Evolutionary conservation across 1,284 basidiomycete species (phyloP).

Genomic region (Austroboletus niveus): DNA sequence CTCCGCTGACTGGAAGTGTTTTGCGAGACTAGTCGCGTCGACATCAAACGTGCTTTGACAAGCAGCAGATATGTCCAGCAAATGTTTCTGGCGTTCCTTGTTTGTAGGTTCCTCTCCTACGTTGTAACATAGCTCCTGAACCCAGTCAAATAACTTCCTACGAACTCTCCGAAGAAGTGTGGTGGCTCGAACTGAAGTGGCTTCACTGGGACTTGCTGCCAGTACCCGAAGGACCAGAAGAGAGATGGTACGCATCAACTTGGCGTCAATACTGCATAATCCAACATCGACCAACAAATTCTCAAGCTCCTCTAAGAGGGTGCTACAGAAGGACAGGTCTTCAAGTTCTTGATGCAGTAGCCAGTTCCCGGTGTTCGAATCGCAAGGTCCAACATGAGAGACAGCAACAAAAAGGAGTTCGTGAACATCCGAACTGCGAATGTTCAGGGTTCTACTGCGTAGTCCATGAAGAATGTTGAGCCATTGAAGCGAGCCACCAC

Average conservation of each 20-base stretch:
- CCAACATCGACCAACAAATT: neutral
- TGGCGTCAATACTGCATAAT: too few species aligned
- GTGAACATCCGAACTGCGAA: neutral
- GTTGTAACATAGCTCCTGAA: neutral
- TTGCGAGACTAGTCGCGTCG: neutral
- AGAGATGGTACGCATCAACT: neutral
- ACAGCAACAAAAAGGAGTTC: neutral
- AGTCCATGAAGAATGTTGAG: neutral
- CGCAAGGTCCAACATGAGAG: neutral
- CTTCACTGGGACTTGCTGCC: neutral
- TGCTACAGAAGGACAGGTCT: neutral
- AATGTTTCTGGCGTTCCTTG: neutral
- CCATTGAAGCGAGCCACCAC: neutral
- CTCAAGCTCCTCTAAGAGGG: neutral
- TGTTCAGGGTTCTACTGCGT: neutral
- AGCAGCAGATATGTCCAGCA: neutral
- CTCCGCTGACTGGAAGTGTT: neutral
- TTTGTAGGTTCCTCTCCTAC: neutral
- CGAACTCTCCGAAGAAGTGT: neutral
- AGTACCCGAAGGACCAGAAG: neutral
- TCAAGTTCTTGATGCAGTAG: neutral
- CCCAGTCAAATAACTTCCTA: neutral
- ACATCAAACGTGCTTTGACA: neutral
- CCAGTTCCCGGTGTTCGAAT: neutral
- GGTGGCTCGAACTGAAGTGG: neutral